Conservation (phyloP, 305 asterid genomes). For the Fraxinus latifolia region DNA sequence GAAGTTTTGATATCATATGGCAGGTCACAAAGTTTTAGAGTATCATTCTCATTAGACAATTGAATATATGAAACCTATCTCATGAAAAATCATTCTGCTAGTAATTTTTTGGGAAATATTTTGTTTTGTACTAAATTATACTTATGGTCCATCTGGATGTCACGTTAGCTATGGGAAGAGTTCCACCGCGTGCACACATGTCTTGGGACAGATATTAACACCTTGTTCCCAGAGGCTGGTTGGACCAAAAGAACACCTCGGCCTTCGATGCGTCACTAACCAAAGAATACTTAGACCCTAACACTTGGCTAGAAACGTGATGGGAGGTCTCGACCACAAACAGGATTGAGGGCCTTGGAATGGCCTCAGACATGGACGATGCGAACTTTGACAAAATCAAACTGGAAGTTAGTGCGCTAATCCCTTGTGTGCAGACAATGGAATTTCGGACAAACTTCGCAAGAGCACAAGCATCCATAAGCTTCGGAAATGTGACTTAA, state of each 20-base stretch:
- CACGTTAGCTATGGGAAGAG: not conserved
- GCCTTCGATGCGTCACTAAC: not conserved
- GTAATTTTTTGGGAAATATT: not conserved
- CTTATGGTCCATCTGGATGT: not conserved
- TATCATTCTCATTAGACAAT: not conserved
- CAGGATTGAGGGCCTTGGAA: not conserved
- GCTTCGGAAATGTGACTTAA: not conserved
- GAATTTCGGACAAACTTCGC: not conserved
- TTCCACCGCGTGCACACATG: not conserved
- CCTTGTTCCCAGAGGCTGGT: not conserved
- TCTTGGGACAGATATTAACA: not conserved
- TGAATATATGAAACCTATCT: not conserved
- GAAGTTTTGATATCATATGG: constrained; percentile 6
- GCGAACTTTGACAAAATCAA: not conserved
- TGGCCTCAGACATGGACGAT: not conserved
- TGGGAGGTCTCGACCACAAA: not conserved
- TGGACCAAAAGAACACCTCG: not conserved
- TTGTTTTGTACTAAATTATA: not conserved
- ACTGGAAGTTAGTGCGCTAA: not conserved
- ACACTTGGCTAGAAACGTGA: not conserved
- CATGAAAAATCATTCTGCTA: not conserved
- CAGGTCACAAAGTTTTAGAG: not conserved
- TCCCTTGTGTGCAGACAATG: not conserved
- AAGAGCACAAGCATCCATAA: not conserved
- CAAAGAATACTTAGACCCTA: not conserved